Evolutionary conservation across 306 rosid species (phyloP).

Genomic region (Quercus robur): DNA sequence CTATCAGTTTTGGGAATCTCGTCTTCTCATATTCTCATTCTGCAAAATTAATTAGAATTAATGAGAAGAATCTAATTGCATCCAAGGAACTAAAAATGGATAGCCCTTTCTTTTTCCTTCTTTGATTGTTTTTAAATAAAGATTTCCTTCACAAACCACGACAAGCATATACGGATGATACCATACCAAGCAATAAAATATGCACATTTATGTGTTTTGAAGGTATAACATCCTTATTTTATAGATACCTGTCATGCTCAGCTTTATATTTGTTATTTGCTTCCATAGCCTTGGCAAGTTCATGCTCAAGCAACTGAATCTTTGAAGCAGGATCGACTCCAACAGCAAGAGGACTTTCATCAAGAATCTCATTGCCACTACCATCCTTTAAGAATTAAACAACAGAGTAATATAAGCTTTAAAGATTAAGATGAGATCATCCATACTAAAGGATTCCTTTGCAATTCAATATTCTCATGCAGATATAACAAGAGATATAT

Average conservation of each 20-base stretch:
- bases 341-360: constrained; percentile 42
- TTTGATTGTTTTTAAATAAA: background rate
- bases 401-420: constrained; percentile 20
- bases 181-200: background rate
- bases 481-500: background rate
- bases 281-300: constrained; percentile 59
- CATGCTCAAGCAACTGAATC: constrained; percentile 57
- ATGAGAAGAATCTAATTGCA: background rate
- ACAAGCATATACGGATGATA: background rate
- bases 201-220: background rate
- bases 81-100: background rate
- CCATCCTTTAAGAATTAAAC: constrained; percentile 48
- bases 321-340: constrained; percentile 49
- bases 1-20: background rate
- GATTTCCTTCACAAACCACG: background rate
- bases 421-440: constrained; percentile 7
- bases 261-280: constrained; percentile 50
- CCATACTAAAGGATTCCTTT: background rate
- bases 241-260: constrained; percentile 59
- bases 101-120: background rate
- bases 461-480: constrained; percentile 9
- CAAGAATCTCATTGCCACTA: constrained; percentile 44
- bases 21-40: background rate
- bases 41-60: background rate
- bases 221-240: constrained; percentile 8